These are phyloP conservation scores for Alternaria sp. DNA, from an alignment of 2,329 filamentous ascomycete genomes.

Conservation along the genomic window DNA sequence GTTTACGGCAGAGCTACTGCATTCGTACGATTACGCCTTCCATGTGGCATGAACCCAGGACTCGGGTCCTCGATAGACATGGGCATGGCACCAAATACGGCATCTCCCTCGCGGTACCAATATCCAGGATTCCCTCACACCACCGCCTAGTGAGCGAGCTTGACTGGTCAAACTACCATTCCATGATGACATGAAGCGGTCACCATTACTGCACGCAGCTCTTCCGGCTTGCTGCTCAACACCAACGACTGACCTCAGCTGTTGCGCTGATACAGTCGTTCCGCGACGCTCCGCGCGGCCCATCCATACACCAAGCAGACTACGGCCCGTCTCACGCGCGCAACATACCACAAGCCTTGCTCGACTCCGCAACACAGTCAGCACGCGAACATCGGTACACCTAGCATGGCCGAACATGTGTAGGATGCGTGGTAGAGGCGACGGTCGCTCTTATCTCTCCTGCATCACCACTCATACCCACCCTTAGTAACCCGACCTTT, in stretches of 20 bases:
- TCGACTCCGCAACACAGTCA: not conserved
- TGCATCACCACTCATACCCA: not conserved
- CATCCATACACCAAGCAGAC: not conserved
- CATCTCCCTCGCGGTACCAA: not conserved
- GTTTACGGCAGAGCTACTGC: slow-evolving; percentile 7
- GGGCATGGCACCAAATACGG: not conserved
- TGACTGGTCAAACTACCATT: not conserved
- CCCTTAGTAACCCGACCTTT: not conserved
- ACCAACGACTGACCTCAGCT: slow-evolving; percentile 1
- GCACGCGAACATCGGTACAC: not conserved
- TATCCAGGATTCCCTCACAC: not conserved
- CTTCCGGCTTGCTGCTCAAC: not conserved
- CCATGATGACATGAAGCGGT: slow-evolving; percentile 1
- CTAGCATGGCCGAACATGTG: not conserved
- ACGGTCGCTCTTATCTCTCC: not conserved
- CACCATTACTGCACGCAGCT: not conserved
- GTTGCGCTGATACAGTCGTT: not conserved
- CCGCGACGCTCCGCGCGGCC: not conserved
- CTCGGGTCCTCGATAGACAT: not conserved
- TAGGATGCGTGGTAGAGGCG: not conserved
- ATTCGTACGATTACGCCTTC: slow-evolving; percentile 2
- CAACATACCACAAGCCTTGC: not conserved
- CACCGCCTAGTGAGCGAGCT: not conserved
- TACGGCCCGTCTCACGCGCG: not conserved
- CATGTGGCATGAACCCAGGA: not conserved